Evolutionary conservation across 2,329 filamentous ascomycete species (phyloP).

Genomic region (Harringtonia lauricola): DNA sequence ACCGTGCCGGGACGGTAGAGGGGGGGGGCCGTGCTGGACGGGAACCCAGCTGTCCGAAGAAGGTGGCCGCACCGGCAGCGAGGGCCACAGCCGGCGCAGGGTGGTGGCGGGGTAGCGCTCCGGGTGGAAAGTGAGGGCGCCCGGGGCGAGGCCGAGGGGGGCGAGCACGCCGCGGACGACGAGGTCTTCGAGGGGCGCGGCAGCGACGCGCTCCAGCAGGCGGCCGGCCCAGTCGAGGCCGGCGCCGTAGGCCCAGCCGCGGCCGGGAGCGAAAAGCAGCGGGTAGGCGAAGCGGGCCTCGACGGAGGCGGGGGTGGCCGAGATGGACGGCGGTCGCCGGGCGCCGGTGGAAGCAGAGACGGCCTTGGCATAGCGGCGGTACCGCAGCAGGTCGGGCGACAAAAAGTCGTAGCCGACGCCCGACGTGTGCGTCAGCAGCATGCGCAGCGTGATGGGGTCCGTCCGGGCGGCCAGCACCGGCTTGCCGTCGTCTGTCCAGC

Average conservation of each 20-base stretch:
- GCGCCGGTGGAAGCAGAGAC: too few relatives aligned
- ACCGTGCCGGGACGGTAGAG: too few relatives aligned
- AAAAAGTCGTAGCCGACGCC: constrained; percentile 12
- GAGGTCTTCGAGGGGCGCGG: constrained; percentile 7
- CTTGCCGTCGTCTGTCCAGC: not conserved
- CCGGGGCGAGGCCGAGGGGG: constrained; percentile 10
- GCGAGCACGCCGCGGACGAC: constrained; percentile 7
- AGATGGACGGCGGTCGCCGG: not conserved
- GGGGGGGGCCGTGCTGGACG: constrained; percentile 5
- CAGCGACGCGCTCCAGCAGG: constrained; percentile 7
- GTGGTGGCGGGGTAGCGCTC: constrained; percentile 8
- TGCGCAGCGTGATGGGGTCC: constrained; percentile 10
- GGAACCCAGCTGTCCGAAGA: constrained; percentile 5
- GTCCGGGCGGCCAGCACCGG: constrained; percentile 3
- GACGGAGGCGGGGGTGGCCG: constrained; percentile 2
- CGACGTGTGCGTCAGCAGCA: constrained; percentile 7
- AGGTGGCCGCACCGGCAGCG: constrained; percentile 11
- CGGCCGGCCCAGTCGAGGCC: constrained; percentile 12
- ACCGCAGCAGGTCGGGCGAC: constrained; percentile 5
- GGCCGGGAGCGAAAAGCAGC: constrained; percentile 11
- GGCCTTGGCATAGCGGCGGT: constrained; percentile 1
- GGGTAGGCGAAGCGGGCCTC: constrained; percentile 8
- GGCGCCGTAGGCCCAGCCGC: constrained; percentile 12
- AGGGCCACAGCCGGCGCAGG: constrained; percentile 6
- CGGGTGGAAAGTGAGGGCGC: constrained; percentile 9